phyloP scores from a whole-genome alignment of 164 flowering plant genomes.

The Litsea cubeba region DNA sequence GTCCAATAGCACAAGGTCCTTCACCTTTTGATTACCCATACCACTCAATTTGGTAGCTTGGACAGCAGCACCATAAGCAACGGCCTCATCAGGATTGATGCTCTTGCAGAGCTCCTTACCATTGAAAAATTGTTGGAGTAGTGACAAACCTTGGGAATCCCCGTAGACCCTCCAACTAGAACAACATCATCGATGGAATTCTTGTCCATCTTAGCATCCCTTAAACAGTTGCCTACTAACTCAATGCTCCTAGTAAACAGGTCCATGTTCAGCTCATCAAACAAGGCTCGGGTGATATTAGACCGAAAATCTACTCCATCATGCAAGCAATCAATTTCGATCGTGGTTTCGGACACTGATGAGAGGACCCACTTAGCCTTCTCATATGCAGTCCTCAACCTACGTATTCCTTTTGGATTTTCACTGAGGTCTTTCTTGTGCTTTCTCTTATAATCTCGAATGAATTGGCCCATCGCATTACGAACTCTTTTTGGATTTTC shows the following conservation, averaged over 20 bases:
- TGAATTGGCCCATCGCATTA: conserved; percentile 15
- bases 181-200: conserved; percentile 45
- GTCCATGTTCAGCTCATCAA: conserved; percentile 59
- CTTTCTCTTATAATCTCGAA: conserved; percentile 25
- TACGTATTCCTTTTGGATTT: conserved; percentile 42
- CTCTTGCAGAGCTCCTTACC: conserved; percentile 63
- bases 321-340: conserved; percentile 48
- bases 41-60: conserved; percentile 52
- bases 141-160: conserved; percentile 54
- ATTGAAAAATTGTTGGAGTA: conserved; percentile 56
- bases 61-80: conserved; percentile 61
- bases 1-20: conserved; percentile 44
- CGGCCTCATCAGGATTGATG: conserved; percentile 63
- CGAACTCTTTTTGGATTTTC: conserved; percentile 43
- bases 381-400: conserved; percentile 48
- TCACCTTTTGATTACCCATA: conserved; percentile 45
- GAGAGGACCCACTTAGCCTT: conserved; percentile 55
- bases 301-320: conserved; percentile 52
- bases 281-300: conserved; percentile 51
- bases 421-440: conserved; percentile 49
- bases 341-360: conserved; percentile 40
- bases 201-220: conserved; percentile 56
- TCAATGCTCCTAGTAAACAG: conserved; percentile 52
- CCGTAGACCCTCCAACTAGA: conserved; percentile 57
- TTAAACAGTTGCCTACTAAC: conserved; percentile 44